These are phyloP conservation scores for Schoenoplectus triqueter DNA, from an alignment of 202 grass and related monocot species.

Conservation along the genomic window DNA sequence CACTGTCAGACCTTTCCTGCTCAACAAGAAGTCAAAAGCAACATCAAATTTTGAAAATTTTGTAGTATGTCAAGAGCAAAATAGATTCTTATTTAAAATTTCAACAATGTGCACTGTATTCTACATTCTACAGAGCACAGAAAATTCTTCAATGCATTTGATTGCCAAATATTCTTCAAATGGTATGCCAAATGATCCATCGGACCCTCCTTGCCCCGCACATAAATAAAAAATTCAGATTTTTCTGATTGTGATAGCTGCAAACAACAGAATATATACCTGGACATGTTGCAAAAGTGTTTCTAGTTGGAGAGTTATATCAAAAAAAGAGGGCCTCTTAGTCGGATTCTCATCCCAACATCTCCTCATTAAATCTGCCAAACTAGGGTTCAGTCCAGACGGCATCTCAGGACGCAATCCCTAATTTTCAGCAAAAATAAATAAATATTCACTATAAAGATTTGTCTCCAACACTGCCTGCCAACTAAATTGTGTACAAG, in stretches of 20 bases:
- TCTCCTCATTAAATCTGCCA: constrained; percentile 59
- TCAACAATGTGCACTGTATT: background rate
- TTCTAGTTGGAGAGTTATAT: constrained; percentile 73
- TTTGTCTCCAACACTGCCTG: background rate
- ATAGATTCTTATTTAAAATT: background rate
- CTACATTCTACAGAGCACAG: background rate
- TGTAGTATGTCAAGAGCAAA: background rate
- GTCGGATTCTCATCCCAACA: constrained; percentile 73
- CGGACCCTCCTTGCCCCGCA: no score
- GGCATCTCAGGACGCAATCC: constrained; percentile 79
- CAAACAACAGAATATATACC: constrained; percentile 41
- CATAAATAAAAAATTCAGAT: background rate
- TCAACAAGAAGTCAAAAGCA: constrained; percentile 25
- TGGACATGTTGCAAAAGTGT: constrained; percentile 52
- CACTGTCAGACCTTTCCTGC: constrained; percentile 43
- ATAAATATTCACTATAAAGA: constrained; percentile 18
- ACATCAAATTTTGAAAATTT: constrained; percentile 6
- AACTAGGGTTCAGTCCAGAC: constrained; percentile 44
- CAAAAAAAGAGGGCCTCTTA: constrained; percentile 60
- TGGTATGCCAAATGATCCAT: no score
- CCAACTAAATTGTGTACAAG: background rate
- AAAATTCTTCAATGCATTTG: background rate
- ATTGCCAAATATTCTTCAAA: background rate
- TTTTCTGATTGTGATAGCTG: background rate
- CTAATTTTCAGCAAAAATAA: constrained; percentile 47